Evolutionary conservation across 148 eudicot species (phyloP).

Genomic region (Dianthus caryophyllus): DNA sequence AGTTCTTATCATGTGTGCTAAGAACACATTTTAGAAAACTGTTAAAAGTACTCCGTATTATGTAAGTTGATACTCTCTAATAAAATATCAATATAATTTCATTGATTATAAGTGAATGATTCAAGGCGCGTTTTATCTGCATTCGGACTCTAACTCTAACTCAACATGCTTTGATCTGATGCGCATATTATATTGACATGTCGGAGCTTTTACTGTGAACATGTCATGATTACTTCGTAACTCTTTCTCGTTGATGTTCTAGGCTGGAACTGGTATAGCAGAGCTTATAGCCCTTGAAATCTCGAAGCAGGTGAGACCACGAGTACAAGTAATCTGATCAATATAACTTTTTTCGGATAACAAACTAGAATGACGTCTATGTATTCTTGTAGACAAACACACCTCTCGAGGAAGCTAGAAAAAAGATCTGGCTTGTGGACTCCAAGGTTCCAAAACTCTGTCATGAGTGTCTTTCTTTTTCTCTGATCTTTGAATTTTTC

Average conservation of each 20-base stretch:
- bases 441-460: constrained; percentile 55
- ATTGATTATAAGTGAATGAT: no score
- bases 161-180: no score
- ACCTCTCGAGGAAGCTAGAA: constrained; percentile 84
- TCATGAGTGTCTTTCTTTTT: not conserved
- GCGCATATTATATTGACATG: no score
- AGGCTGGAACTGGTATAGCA: constrained; percentile 98
- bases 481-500: not conserved
- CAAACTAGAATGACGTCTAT: constrained; percentile 10
- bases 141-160: no score
- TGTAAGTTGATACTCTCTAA: no score
- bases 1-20: no score
- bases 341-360: not conserved
- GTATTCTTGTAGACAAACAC: constrained; percentile 52
- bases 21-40: no score
- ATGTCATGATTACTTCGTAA: not conserved
- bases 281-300: constrained; percentile 95
- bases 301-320: constrained; percentile 73
- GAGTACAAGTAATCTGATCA: not conserved
- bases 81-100: no score
- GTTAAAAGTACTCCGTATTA: no score
- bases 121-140: no score
- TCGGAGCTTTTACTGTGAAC: not conserved
- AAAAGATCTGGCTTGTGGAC: constrained; percentile 89
- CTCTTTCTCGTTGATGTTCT: constrained; percentile 17